Evolutionary conservation across 805 yeast genomes (phyloP), one percentile per base, ranked within the genome.

Genomic region (Candida krabiensis): DNA sequence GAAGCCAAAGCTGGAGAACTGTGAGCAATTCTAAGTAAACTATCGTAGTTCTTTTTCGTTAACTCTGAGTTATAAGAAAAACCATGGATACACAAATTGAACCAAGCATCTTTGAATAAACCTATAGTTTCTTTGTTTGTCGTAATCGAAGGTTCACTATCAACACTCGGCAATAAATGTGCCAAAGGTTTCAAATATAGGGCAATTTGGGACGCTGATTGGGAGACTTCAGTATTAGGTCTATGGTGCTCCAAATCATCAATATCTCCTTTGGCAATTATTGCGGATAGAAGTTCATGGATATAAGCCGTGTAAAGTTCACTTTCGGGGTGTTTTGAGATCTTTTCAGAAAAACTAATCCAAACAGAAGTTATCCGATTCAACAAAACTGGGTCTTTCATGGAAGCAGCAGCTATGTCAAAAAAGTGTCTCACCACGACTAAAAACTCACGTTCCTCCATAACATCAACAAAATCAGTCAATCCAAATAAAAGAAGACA

Each of bases 21-120:
- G 57, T 83, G 77, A 1, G 99, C 98, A 49, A 93, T 84, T 37
- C 80, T 67, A 50, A 74, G 69, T 28, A 91, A 69, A 19, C 77
- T 76, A 0, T 49, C 49, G 29, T 62, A 58, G 52, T 75, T 72
- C n/a, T 64, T 63, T 38, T 64, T 62, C 12, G 78, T 73, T 53
- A 80, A 66, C 11, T 69, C 67, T 0, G 93, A 80, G 25, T 70
- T 70, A 38, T 69, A 69, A n/a, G 79, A 74, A 57, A 81, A 88
- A 0, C 99, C 99, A 61, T 93, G 96, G 19, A 90, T 85, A 4
- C 83, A 91, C 72, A 93, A 70, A 55, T 91, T 93, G 60, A 87
- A 88, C 99, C 99, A 93, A 30, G 88, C 79, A 60, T 93, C 85
- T 55, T 95, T 75, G 68, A 91, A 87, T 42, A 81, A 66, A 31